Evolutionary conservation across 768 basidiomycete genomes (phyloP).

Genomic region (Termitomyces sp.): DNA sequence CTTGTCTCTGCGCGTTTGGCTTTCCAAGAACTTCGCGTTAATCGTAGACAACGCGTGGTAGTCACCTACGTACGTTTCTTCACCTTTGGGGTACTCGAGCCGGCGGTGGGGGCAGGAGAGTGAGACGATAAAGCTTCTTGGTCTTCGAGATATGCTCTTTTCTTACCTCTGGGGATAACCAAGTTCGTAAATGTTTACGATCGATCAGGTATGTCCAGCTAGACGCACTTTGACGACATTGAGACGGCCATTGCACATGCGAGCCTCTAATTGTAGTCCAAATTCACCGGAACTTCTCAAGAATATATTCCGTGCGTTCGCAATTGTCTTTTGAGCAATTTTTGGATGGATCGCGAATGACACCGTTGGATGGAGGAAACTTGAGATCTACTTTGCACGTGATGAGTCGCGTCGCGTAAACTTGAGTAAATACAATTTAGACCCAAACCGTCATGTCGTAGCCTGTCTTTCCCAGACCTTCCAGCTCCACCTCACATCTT

Average conservation of each 20-base stretch:
- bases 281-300: slow-evolving; percentile 4
- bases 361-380: slow-evolving; percentile 24
- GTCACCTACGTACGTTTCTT: slow-evolving; percentile 47
- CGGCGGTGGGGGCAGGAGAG: slow-evolving; percentile 31
- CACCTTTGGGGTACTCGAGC: slow-evolving; percentile 24
- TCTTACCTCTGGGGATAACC: slow-evolving; percentile 41
- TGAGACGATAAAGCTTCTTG: slow-evolving; percentile 30
- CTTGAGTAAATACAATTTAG: neutral
- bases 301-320: slow-evolving; percentile 13
- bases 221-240: slow-evolving; percentile 30
- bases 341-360: slow-evolving; percentile 32
- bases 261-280: slow-evolving; percentile 1
- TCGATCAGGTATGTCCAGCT: neutral
- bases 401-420: slow-evolving; percentile 16
- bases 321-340: slow-evolving; percentile 8
- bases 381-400: slow-evolving; percentile 14
- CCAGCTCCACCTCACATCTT: neutral
- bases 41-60: neutral
- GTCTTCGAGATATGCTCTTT: slow-evolving; percentile 36
- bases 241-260: slow-evolving; percentile 16
- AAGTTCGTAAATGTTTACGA: slow-evolving; percentile 12
- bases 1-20: slow-evolving; percentile 74
- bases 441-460: slow-evolving; percentile 2
- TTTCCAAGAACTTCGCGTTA: slow-evolving; percentile 22
- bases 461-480: neutral